phyloP scores from a whole-genome alignment of 208 protist species.

The Plasmodiophora brassicae region DNA sequence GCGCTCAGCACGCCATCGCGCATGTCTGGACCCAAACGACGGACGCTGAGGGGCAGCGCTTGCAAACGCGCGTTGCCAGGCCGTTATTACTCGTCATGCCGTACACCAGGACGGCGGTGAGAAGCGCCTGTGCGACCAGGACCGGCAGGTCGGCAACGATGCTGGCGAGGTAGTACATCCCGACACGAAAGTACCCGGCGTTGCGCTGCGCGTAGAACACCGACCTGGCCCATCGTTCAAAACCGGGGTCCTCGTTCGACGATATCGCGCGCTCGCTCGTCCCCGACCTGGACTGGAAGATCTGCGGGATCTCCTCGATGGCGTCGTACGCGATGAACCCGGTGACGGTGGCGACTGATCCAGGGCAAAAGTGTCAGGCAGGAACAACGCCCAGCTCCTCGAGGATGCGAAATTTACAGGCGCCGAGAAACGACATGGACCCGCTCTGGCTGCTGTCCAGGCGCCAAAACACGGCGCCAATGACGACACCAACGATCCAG shows the following conservation, averaged over 20 bases:
- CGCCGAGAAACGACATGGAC: not conserved
- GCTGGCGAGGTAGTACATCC: not conserved
- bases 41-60: not conserved
- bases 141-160: not conserved
- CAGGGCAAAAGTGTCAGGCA: not conserved
- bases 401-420: not conserved
- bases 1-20: slow-evolving; percentile 12
- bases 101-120: not conserved
- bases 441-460: not conserved
- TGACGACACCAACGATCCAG: not conserved
- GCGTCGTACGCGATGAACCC: not conserved
- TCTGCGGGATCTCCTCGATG: slow-evolving; percentile 1
- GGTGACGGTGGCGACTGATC: not conserved
- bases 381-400: no score
- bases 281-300: not conserved
- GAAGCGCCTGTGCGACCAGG: not conserved
- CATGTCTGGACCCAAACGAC: slow-evolving; percentile 4
- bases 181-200: not conserved
- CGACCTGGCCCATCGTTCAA: no score
- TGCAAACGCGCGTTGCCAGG: not conserved
- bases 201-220: slow-evolving; percentile 15
- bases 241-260: no score
- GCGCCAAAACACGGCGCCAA: not conserved
- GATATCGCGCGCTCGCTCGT: no score
- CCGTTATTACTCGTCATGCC: not conserved